A percentile compares a stretch with the other conserved stretches of the same genome.
These are phyloP conservation scores for Holtermanniella nyarrowii DNA, from an alignment of 768 basidiomycete genomes.

Conservation along the genomic window DNA sequence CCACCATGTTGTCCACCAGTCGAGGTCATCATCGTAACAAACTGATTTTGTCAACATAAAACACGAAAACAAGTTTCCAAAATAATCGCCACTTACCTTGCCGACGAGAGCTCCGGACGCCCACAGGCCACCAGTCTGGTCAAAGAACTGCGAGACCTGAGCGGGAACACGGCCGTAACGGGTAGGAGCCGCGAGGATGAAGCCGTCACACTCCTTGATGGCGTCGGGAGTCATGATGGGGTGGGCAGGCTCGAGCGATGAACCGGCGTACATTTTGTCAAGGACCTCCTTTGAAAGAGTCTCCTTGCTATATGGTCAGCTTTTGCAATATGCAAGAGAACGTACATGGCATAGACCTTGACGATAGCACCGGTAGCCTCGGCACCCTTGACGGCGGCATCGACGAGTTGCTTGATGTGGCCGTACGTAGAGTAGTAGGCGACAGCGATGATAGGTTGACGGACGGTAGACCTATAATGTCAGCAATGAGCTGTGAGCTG, in stretches of 20 bases:
- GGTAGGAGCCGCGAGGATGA: conserved; percentile 53
- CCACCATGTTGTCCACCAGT: conserved; percentile 67
- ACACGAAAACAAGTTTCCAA: too few relatives aligned
- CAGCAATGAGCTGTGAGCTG: too few relatives aligned
- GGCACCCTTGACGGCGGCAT: conserved; percentile 35
- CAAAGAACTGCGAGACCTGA: conserved; percentile 46
- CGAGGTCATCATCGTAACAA: conserved; percentile 62
- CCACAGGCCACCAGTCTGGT: conserved; percentile 52
- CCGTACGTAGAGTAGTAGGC: conserved; percentile 39
- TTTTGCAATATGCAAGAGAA: neutral
- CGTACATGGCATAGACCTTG: conserved; percentile 43
- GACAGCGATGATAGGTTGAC: conserved; percentile 30
- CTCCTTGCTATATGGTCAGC: conserved; percentile 46
- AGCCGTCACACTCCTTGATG: conserved; percentile 53
- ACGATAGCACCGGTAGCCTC: conserved; percentile 39
- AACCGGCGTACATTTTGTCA: conserved; percentile 55
- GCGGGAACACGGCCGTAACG: conserved; percentile 36
- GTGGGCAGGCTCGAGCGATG: conserved; percentile 51
- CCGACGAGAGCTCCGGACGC: conserved; percentile 51
- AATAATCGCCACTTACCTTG: conserved; percentile 48
- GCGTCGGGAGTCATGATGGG: conserved; percentile 54
- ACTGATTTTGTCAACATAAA: conserved; percentile 28
- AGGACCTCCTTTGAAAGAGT: conserved; percentile 64
- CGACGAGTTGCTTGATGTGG: conserved; percentile 38
- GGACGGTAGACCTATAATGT: conserved; percentile 1